Base-by-base conservation (phyloP, 805 yeast genomes). In the Hanseniaspora nectarophila region DNA sequence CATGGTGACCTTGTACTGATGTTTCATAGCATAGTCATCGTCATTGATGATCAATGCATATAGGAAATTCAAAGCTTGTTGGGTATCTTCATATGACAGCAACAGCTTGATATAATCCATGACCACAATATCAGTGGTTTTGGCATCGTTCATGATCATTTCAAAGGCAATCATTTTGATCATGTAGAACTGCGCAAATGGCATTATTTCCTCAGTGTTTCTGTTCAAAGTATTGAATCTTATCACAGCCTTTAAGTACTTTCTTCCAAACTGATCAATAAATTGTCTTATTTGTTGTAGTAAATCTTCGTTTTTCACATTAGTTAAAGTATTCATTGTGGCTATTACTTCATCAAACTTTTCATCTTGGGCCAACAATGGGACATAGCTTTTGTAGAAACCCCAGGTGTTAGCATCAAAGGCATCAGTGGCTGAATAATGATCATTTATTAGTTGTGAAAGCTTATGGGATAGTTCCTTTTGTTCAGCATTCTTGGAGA, bases 141-240 rank as follows among this genome's bases (percentile, higher is more conserved):
- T 13, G 4, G n/a, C 9, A 16, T 42, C 16, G 18, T 39, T 46
- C 33, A 38, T 49, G 13, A 42, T 43, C 23, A 4, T n/a, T 10
- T 33, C 38, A 18, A 49, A 42, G 9, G 38, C 32, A 4, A 42
- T 40, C n/a, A 42, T 37, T 24, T 49, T 49, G 9, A 49, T 23
- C 9, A 49, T 39, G 34, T 40, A 44, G 26, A 49, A 49, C 18
- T 49, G 53, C 16, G 37, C 38, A 21, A 49, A 49, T 34, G 53
- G 53, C n/a, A 49, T 31, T 5, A 47, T 23, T 2, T 42, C 24
- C 9, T 42, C 18, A 3, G 12, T 20, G 7, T 16, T 13, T 21
- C 15, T 20, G 16, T n/a, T 37, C 20, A 7, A 9, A 13, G 32
- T 23, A 20, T 42, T 49, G 20, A 21, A 49, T 9, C 15, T 7